A percentile compares a stretch with the other conserved stretches of the same genome.
Conservation (phyloP, 495 filamentous ascomycete genomes). For the Penicillium verhagenii region DNA sequence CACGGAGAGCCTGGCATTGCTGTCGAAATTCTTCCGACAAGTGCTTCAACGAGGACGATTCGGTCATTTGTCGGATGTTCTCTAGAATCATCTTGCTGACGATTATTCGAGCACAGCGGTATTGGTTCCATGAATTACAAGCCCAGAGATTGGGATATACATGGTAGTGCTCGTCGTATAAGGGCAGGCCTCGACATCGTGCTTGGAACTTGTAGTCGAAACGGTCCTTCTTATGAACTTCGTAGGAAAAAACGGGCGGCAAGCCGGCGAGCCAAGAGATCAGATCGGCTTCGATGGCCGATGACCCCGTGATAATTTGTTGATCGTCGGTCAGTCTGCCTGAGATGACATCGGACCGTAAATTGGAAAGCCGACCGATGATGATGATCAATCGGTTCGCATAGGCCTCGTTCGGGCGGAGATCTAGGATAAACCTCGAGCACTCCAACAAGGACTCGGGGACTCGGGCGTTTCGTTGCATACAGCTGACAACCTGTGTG, state of each 20-base stretch:
- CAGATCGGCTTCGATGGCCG: conserved; percentile 52
- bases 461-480: conserved; percentile 36
- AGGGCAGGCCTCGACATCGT: conserved; percentile 23
- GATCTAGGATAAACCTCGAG: conserved; percentile 33
- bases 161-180: conserved; percentile 59
- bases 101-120: conserved; percentile 59
- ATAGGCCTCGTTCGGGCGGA: conserved; percentile 36
- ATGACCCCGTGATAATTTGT: conserved; percentile 44
- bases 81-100: conserved; percentile 52
- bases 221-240: conserved; percentile 23
- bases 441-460: conserved; percentile 36
- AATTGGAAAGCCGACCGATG: conserved; percentile 43
- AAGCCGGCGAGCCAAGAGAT: conserved; percentile 41
- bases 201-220: conserved; percentile 23
- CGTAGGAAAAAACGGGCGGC: conserved; percentile 38
- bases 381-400: conserved; percentile 38
- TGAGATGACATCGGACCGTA: conserved; percentile 43
- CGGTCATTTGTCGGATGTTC: conserved; percentile 16
- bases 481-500: conserved; percentile 38
- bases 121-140: conserved; percentile 60
- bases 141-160: conserved; percentile 58
- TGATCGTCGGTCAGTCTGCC: conserved; percentile 36
- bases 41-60: conserved; percentile 9
- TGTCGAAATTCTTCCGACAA: conserved; percentile 33
- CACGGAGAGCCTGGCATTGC: conserved; percentile 34